These are phyloP conservation scores for Solanum dulcamara DNA, from an alignment of 257 asterid species.

Conservation along the genomic window DNA sequence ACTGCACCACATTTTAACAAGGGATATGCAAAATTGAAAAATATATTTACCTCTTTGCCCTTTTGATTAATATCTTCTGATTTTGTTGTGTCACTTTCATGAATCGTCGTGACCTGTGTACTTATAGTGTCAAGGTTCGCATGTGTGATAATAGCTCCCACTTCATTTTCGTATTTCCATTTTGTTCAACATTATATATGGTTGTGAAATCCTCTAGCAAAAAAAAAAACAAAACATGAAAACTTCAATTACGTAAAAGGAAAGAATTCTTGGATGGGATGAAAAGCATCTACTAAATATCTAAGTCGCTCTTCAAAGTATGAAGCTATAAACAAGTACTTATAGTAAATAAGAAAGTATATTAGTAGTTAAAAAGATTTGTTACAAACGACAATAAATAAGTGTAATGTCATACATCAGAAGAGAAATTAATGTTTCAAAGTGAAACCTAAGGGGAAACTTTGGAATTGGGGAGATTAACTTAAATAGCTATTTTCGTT, in stretches of 20 bases:
- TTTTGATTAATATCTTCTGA: too few relatives aligned
- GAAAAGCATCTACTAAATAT: not conserved
- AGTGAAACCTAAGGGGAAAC: not conserved
- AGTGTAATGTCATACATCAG: too few relatives aligned
- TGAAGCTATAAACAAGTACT: not conserved
- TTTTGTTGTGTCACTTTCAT: not conserved
- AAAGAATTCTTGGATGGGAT: not conserved
- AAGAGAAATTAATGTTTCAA: not conserved
- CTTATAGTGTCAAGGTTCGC: too few relatives aligned
- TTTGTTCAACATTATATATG: not conserved
- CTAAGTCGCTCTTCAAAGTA: not conserved
- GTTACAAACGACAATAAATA: too few relatives aligned
- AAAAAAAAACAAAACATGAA: not conserved
- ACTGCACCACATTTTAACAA: too few relatives aligned
- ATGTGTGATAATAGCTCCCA: too few relatives aligned
- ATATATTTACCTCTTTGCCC: too few relatives aligned
- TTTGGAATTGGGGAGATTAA: not conserved
- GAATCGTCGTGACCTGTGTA: too few relatives aligned
- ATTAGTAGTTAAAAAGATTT: not conserved
- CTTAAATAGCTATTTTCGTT: too few relatives aligned
- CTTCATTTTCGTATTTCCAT: not conserved
- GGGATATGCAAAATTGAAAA: too few relatives aligned
- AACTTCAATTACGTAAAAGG: not conserved
- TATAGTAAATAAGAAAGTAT: not conserved
- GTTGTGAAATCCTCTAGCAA: not conserved